Evolutionary conservation across 2,329 filamentous ascomycete genomes (phyloP).

Genomic region (Biscogniauxia sp.): DNA sequence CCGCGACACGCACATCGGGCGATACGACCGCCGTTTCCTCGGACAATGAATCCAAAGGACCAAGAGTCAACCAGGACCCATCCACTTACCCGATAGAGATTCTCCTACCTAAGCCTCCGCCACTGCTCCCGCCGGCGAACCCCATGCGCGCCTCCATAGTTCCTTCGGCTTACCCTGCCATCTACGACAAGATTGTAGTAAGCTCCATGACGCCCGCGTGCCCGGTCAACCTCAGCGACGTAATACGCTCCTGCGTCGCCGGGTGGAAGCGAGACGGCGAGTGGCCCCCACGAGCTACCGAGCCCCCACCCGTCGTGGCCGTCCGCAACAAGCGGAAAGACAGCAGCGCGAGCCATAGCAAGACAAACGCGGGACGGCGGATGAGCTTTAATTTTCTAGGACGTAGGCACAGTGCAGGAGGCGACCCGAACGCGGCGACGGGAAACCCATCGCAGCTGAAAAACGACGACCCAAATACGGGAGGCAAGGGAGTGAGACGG

Average conservation of each 20-base stretch:
- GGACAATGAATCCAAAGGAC: constrained; percentile 39
- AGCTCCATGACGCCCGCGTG: constrained; percentile 79
- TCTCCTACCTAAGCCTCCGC: constrained; percentile 69
- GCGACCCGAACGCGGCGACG: constrained; percentile 13
- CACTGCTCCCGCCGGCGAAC: constrained; percentile 71
- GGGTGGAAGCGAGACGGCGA: constrained; percentile 94
- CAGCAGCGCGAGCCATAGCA: constrained; percentile 27
- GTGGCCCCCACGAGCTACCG: constrained; percentile 71
- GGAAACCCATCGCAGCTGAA: constrained; percentile 13
- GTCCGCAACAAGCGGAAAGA: constrained; percentile 39
- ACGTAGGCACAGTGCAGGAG: constrained; percentile 31
- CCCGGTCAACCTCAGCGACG: constrained; percentile 81
- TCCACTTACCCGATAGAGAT: constrained; percentile 53
- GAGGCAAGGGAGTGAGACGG: constrained; percentile 31
- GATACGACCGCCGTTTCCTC: constrained; percentile 40
- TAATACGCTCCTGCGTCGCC: constrained; percentile 76
- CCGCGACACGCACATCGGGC: constrained; percentile 29
- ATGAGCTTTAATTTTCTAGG: constrained; percentile 49
- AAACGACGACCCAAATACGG: constrained; percentile 13
- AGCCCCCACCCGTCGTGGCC: constrained; percentile 38
- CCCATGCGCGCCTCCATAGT: constrained; percentile 75
- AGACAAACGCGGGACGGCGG: constrained; percentile 36
- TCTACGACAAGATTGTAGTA: constrained; percentile 86
- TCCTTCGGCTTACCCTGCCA: constrained; percentile 70
- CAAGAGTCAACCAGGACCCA: constrained; percentile 34